phyloP scores from a whole-genome alignment of 805 yeast species.

The Ogataea ganodermae region DNA sequence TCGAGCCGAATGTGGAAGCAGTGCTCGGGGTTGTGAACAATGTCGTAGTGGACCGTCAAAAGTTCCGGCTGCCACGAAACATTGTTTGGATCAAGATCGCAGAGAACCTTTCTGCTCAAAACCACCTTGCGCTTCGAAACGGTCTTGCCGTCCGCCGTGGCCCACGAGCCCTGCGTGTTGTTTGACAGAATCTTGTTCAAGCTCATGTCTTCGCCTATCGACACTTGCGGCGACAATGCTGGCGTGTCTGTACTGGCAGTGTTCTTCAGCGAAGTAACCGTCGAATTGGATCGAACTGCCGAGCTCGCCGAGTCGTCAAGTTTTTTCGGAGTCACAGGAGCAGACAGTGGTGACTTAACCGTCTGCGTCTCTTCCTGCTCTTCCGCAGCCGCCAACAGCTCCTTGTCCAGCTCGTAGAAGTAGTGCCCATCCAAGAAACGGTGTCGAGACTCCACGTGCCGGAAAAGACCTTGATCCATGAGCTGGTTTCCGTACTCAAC shows the following conservation, averaged over 20 bases:
- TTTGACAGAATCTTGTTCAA: conserved; percentile 5
- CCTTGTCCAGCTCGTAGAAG: conserved; percentile 71
- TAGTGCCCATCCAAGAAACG: conserved; percentile 91
- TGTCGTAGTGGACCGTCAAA: conserved; percentile 83
- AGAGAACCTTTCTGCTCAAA: conserved; percentile 64
- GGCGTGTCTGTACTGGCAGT: conserved; percentile 9
- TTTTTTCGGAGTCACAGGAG: conserved; percentile 19
- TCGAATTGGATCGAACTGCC: conserved; percentile 16
- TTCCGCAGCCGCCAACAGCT: conserved; percentile 44
- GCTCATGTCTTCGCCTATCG: conserved; percentile 12
- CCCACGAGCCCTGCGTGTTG: conserved; percentile 2
- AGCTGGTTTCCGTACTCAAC: conserved; percentile 73
- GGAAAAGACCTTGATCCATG: conserved; percentile 70
- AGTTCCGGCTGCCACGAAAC: conserved; percentile 78
- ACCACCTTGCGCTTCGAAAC: conserved; percentile 40
- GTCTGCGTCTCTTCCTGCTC: conserved; percentile 6
- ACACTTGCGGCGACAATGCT: conserved; percentile 15
- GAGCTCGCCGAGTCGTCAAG: conserved; percentile 11
- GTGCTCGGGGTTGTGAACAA: conserved; percentile 91
- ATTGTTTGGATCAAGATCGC: conserved; percentile 73
- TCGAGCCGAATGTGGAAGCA: conserved; percentile 90
- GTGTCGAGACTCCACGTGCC: conserved; percentile 83
- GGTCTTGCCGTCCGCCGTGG: not conserved
- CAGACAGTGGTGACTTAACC: conserved; percentile 11
- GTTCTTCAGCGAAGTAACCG: conserved; percentile 17